Evolutionary conservation across 2,329 filamentous ascomycete species (phyloP), one percentile per base, ranked within the genome.

Genomic region (Venturia effusa): DNA sequence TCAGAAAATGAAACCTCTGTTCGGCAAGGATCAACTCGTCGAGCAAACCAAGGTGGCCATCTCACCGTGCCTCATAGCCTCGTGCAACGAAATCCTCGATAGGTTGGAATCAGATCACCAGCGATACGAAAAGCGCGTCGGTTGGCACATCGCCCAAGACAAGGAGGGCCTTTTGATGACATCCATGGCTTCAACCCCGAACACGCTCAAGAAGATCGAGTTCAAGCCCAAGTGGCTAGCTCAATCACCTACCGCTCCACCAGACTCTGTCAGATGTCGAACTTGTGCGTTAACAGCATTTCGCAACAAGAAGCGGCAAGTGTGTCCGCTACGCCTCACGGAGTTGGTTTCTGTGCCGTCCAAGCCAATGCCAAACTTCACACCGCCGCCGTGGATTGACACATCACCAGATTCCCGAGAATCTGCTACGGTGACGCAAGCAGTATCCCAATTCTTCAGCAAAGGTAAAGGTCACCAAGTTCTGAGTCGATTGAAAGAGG

Each of bases 211-310:
- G 55, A 66, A 78, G 61, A 68, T 74, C 6, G 88, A 93, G 72
- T 88, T 93, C 75, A 94, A 94, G 72, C 89, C 90, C 17, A 94
- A 94, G 75, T 94, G 90, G 90, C 82, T 94, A 32, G 77, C 81
- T 10, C 89, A 92, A 72, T 92, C 89, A 1, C 88, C 87, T 4
- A 85, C 84, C 43, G 89, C 89, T 0, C 90, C 89, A 1, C 32
- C 71, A 0, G 74, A 76, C 34, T 83, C 88, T 48, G 81, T 78
- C 61, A 80, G 88, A 61, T 94, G 90, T 75, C 84, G 90, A 39
- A 91, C 88, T 45, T 94, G 90, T 72, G 90, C 90, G 77, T 66
- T 83, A 68, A 79, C 73, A 62, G 74, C 68, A 66, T 78, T 60
- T 65, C 68, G 55, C 73, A 72, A 55, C 19, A 68, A 67, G 62